phyloP scores from a whole-genome alignment of 768 basidiomycete species.

The Galerina sulciceps region DNA sequence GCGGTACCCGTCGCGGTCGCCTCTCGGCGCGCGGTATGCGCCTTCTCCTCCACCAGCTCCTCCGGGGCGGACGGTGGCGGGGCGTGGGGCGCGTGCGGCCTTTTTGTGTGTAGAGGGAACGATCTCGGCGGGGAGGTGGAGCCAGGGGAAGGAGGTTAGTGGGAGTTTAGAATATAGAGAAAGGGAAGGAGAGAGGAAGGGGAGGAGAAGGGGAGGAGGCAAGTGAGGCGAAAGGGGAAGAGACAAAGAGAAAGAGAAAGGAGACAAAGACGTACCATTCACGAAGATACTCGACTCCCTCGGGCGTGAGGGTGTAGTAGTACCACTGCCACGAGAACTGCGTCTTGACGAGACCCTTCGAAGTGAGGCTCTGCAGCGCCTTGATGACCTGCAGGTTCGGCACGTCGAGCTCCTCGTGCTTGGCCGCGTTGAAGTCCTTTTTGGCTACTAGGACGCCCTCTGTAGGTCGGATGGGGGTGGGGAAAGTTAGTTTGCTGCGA shows the following conservation, averaged over 20 bases:
- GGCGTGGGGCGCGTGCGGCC: slow-evolving; percentile 85
- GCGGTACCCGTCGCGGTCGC: slow-evolving; percentile 87
- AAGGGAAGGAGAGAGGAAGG: no score
- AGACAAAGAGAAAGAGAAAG: no score
- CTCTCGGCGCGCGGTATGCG: slow-evolving; percentile 86
- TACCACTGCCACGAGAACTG: slow-evolving; percentile 99
- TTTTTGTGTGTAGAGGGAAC: slow-evolving; percentile 98
- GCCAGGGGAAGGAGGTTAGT: slow-evolving; percentile 53
- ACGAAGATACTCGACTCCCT: slow-evolving; percentile 96
- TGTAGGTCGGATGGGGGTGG: slow-evolving; percentile 29
- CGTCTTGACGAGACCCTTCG: slow-evolving; percentile 92
- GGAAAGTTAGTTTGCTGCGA: no score
- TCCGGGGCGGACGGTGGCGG: slow-evolving; percentile 73
- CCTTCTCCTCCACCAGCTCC: slow-evolving; percentile 64
- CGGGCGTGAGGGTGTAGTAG: slow-evolving; percentile 96
- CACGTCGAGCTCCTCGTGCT: slow-evolving; percentile 88
- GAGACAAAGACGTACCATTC: no score
- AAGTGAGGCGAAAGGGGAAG: no score
- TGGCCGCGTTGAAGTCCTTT: slow-evolving; percentile 98
- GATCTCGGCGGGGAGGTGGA: slow-evolving; percentile 94
- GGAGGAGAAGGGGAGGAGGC: background rate
- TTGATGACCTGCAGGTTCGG: slow-evolving; percentile 76
- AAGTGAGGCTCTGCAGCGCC: slow-evolving; percentile 71
- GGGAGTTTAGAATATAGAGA: no score
- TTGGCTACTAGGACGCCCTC: slow-evolving; percentile 99